Evolutionary conservation across 371 early-diverging fungal species (phyloP).

Genomic region (Mucor ambiguus): DNA sequence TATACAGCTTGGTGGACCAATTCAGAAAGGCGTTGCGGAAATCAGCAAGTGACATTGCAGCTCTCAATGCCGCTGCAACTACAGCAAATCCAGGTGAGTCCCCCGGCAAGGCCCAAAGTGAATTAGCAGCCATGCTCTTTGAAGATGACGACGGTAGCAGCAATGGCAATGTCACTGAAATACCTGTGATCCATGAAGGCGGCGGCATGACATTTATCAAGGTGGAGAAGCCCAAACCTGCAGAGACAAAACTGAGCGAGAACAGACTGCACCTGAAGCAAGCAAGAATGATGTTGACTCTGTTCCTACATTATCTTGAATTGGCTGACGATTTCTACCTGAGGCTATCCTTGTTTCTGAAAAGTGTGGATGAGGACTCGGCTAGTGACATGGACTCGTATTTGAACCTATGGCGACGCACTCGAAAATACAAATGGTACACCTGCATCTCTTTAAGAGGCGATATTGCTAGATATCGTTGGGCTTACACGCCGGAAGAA

Average conservation of each 20-base stretch:
- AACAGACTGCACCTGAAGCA: slow-evolving; percentile 9
- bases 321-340: slow-evolving; percentile 52
- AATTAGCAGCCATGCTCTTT: slow-evolving; percentile 10
- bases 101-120: background rate
- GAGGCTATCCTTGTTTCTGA: slow-evolving; percentile 37
- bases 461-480: slow-evolving; percentile 66
- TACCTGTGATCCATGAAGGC: slow-evolving; percentile 18
- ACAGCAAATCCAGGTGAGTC: background rate
- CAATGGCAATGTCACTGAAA: slow-evolving; percentile 6
- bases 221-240: slow-evolving; percentile 7
- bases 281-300: slow-evolving; percentile 7
- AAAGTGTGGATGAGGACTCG: slow-evolving; percentile 27
- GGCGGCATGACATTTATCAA: slow-evolving; percentile 23
- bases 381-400: slow-evolving; percentile 16
- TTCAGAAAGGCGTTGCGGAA: slow-evolving; percentile 54
- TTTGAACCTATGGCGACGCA: slow-evolving; percentile 40
- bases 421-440: slow-evolving; percentile 53
- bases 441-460: slow-evolving; percentile 55
- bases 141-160: slow-evolving; percentile 19
- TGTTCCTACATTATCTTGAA: slow-evolving; percentile 38
- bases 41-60: slow-evolving; percentile 4
- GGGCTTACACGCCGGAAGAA: slow-evolving; percentile 39
- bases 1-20: slow-evolving; percentile 64
- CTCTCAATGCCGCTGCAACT: background rate
- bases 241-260: slow-evolving; percentile 5